Evolutionary conservation across 2,329 filamentous ascomycete genomes (phyloP), one percentile per base, ranked within the genome.

Genomic region (Phyllosticta citriasiana): DNA sequence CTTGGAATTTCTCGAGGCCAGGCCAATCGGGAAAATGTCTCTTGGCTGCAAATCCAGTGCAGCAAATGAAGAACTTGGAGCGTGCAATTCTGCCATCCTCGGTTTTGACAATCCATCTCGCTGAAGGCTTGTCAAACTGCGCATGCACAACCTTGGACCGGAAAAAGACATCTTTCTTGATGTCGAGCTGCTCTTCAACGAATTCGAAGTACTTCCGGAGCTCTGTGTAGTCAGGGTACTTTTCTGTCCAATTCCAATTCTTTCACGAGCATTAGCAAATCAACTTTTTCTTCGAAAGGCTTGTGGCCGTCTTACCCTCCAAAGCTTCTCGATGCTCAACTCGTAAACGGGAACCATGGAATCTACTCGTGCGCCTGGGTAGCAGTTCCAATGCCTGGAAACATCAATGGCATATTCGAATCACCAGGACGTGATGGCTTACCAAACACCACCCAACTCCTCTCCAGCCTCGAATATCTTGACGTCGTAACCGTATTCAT

Each of bases 11-110:
- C 22, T 83, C 78, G 63, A 86, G 77, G 12, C 84, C 84, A 10
- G 79, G 77, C 78, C 81, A 86, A 60, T 82, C 77, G 0, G 85
- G 84, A 50, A 84, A 80, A 64, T 87, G 80, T n/a, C 82, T 74
- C 67, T 83, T 84, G 1, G 84, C 81, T 0, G 84, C 79, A 61
- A 85, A 84, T 1, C 83, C 83, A 0, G 79, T 79, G 1, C 79
- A 80, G 1, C 82, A 71, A 16, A 85, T 67, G 10, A 85, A 72
- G 66, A 79, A 84, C 65, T 77, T 80, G 25, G 79, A 75, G 63
- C 73, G 79, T 5, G 79, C 77, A 0, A 69, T 74, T 2, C 80
- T 77, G 14, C 82, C 82, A 66, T 83, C 80, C 63, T 76, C 73
- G 0, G 80, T 83, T 55, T 75, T 71, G 7, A 84, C 70, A 4